These are phyloP conservation scores for Basipetospora sp. DNA, from an alignment of 2,329 filamentous ascomycete genomes.

Conservation along the genomic window DNA sequence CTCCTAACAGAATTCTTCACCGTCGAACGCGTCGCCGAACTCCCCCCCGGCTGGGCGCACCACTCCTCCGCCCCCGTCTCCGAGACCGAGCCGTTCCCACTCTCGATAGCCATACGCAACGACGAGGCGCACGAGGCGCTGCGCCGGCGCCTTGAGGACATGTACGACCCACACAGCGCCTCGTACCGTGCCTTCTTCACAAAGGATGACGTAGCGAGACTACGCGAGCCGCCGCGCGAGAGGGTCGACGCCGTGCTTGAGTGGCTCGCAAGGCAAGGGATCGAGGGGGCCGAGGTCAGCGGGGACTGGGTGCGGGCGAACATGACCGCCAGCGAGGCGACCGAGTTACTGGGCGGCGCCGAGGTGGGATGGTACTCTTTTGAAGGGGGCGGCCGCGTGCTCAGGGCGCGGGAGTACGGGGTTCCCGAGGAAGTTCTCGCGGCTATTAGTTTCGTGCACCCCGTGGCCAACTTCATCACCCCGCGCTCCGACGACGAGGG, in stretches of 20 bases:
- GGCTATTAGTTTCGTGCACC: constrained; percentile 31
- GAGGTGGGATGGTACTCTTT: constrained; percentile 30
- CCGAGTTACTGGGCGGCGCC: constrained; percentile 21
- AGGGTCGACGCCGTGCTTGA: constrained; percentile 22
- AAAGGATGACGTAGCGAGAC: constrained; percentile 19
- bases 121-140: constrained; percentile 7
- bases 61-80: background rate
- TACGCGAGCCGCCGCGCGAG: constrained; percentile 20
- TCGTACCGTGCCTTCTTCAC: constrained; percentile 30
- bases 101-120: constrained; percentile 9
- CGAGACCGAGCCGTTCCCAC: constrained; percentile 3
- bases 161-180: constrained; percentile 31
- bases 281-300: constrained; percentile 18
- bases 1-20: constrained; percentile 4
- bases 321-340: constrained; percentile 23
- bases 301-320: constrained; percentile 26
- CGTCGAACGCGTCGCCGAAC: constrained; percentile 7
- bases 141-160: constrained; percentile 15
- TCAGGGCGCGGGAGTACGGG: constrained; percentile 30
- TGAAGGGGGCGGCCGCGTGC: constrained; percentile 19
- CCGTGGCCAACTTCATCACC: constrained; percentile 28
- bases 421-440: constrained; percentile 25
- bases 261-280: constrained; percentile 27
- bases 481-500: background rate
- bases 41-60: constrained; percentile 8